These are phyloP conservation scores for Teratosphaeria gauchensis DNA, from an alignment of 2,329 filamentous ascomycete genomes.

Conservation along the genomic window DNA sequence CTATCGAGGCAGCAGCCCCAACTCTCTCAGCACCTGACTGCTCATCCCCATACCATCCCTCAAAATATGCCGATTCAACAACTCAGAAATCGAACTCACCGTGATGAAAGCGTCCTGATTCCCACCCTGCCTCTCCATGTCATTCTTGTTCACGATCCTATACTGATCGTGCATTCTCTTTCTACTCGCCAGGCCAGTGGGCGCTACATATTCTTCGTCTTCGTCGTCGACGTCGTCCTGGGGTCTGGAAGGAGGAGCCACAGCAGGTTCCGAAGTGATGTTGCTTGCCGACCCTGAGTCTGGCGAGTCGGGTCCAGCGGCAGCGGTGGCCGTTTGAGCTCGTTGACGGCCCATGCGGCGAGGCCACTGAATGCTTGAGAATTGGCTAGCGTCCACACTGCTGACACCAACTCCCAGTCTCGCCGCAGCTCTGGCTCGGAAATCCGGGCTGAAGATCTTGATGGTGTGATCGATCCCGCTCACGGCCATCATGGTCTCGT, in stretches of 20 bases:
- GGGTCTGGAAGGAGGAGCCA: conserved; percentile 1
- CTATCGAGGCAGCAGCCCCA: background rate
- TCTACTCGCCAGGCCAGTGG: conserved; percentile 44
- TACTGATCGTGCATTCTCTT: conserved; percentile 52
- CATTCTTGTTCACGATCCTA: conserved; percentile 53
- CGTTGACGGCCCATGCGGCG: conserved; percentile 7
- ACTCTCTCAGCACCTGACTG: background rate
- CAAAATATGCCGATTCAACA: background rate
- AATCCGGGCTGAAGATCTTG: conserved; percentile 58
- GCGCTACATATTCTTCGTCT: conserved; percentile 30
- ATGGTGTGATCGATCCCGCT: conserved; percentile 60
- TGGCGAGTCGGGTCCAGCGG: background rate
- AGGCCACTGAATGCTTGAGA: conserved; percentile 31
- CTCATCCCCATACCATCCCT: background rate
- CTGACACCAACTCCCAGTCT: conserved; percentile 49
- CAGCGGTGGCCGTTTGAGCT: background rate
- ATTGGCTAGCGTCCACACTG: conserved; percentile 34
- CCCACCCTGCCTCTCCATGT: conserved; percentile 49
- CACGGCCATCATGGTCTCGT: conserved; percentile 56
- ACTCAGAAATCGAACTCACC: conserved; percentile 15
- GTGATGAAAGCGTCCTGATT: conserved; percentile 50
- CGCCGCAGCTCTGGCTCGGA: conserved; percentile 47
- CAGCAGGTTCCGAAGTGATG: conserved; percentile 19
- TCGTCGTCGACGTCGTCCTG: conserved; percentile 19
- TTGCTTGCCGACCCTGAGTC: background rate